Conservation (phyloP, 345 rosid genomes). For the Rubroshorea leprosula region DNA sequence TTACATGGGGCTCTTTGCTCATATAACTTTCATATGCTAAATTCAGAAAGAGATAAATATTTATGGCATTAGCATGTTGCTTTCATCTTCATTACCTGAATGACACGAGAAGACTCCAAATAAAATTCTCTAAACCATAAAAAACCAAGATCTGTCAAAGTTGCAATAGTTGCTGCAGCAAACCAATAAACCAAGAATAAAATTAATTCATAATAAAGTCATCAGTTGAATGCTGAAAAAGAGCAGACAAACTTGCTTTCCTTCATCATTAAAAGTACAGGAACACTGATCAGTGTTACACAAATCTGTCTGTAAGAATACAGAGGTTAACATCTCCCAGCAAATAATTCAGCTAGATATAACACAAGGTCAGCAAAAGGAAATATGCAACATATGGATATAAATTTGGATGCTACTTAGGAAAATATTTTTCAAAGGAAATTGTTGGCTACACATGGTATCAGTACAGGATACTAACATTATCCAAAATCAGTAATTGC, state of each 20-base stretch:
- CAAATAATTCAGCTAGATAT: not conserved
- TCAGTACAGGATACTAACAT: too few relatives aligned
- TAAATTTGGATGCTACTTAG: not conserved
- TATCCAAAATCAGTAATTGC: too few relatives aligned
- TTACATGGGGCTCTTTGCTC: not conserved
- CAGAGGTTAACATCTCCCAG: not conserved
- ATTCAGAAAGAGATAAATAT: slow-evolving; percentile 5
- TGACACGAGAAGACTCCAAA: slow-evolving; percentile 98
- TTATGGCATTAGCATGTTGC: not conserved
- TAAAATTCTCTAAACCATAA: slow-evolving; percentile 99
- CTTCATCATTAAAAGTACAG: not conserved
- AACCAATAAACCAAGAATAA: slow-evolving; percentile 25
- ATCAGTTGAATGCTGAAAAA: not conserved
- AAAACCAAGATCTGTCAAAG: slow-evolving; percentile 94
- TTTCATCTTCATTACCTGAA: slow-evolving; percentile 57
- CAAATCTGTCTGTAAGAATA: not conserved
- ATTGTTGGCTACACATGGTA: too few relatives aligned
- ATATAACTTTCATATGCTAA: not conserved
- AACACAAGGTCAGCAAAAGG: too few relatives aligned
- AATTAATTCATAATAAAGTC: slow-evolving; percentile 12
- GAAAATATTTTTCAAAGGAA: not conserved
- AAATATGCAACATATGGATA: too few relatives aligned
- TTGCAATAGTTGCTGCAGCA: slow-evolving; percentile 69
- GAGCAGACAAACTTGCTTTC: not conserved
- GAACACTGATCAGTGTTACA: too few relatives aligned